Base-by-base conservation (phyloP, 768 basidiomycete species). In the Pseudohyphozyma bogoriensis region DNA sequence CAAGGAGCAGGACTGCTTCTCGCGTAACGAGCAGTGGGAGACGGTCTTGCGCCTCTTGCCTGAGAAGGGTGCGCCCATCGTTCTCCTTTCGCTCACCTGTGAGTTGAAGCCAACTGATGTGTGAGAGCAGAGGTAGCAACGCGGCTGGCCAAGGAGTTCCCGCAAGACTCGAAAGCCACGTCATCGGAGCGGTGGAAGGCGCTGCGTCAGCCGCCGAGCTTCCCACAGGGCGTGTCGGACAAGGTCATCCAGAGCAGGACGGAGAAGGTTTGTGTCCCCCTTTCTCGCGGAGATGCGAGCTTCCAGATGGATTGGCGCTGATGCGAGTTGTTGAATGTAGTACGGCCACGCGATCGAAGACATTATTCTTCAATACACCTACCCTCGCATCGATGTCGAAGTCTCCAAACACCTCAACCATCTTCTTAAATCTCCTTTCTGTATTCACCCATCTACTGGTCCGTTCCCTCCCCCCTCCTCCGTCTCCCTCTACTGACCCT, bases 361-460 rank as follows among this genome's bases (percentile, higher is more conserved):
- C 63, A 82, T 96, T 60, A 78, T 95, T 50, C 77, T 99, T 16
- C 86, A 89, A 68, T 96, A 95, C 73, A 93, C 87, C 0, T 99
- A 97, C 74, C 93, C 93, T 1, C 83, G 95, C 16, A 81, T 99
- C 56, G 95, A 99, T 73, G 87, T 87, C 18, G 95, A 99, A 73
- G 95, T 99, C 32, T 92, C 91, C 4, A 93, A 97, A 71, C 89
- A 92, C 71, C 81, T 91, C 52, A 97, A 99, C 76, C 95, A 99
- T 77, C 79, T 99, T 76, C 81, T 99, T 56, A 99, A 99, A 75
- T 86, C 89, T 26, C 95, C 95, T 0, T 99, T 99, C 74, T 95
- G 92, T 72, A 78, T 97, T 0, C 95, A 99, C 74, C 95, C 95
- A 0, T 88, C 88, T 65, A 99, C 95, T 3, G 76, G 76, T 76